A percentile compares a stretch with the other conserved stretches of the same genome.
These are phyloP conservation scores for Diaporthe humulicola DNA, from an alignment of 2,329 filamentous ascomycete species.

Conservation along the genomic window DNA sequence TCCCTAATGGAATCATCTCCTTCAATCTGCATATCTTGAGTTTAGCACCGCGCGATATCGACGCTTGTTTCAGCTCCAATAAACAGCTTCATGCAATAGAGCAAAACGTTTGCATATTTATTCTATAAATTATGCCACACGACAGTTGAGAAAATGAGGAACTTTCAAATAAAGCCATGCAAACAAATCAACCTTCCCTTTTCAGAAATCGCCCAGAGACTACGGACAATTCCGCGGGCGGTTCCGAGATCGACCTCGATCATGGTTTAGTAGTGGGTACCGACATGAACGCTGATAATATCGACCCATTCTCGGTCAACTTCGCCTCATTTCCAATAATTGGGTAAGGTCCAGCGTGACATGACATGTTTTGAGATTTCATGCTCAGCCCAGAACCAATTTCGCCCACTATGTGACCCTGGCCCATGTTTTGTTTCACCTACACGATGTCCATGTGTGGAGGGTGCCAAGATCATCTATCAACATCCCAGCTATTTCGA, in stretches of 20 bases:
- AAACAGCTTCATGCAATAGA: too few relatives aligned
- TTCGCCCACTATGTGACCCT: neutral
- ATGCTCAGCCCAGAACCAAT: neutral
- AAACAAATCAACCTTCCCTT: too few relatives aligned
- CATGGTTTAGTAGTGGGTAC: neutral
- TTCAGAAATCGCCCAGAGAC: too few relatives aligned
- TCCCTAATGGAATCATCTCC: too few relatives aligned
- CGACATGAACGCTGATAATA: neutral
- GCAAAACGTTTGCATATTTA: too few relatives aligned
- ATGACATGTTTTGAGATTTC: slow-evolving; percentile 1
- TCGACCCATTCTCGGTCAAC: neutral
- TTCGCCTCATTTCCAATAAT: neutral
- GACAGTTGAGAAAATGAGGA: too few relatives aligned
- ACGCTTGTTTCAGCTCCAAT: too few relatives aligned
- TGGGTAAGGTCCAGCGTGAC: neutral
- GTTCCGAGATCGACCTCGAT: neutral
- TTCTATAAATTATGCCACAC: too few relatives aligned
- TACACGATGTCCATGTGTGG: neutral
- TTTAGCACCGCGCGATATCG: too few relatives aligned
- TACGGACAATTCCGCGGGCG: neutral
- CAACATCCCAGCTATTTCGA: neutral
- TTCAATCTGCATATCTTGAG: too few relatives aligned
- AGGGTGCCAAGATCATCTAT: neutral
- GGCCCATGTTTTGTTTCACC: neutral
- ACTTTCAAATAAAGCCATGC: neutral